These are phyloP conservation scores for Metschnikowia anglica DNA, from an alignment of 805 yeast species.

Conservation along the genomic window DNA sequence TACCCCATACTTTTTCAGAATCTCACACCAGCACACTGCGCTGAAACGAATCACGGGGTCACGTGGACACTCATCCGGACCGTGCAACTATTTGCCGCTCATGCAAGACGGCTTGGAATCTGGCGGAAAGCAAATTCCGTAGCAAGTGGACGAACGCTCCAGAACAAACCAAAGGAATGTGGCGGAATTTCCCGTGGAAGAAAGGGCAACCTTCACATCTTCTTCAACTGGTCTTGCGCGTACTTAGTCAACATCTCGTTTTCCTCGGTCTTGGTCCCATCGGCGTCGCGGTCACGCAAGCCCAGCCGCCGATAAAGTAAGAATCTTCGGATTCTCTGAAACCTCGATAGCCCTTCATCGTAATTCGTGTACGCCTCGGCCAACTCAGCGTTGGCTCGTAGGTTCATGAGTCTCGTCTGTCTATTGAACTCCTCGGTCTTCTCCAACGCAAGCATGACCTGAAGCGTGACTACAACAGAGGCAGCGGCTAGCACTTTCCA, in stretches of 20 bases:
- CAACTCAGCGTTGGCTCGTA: conserved; percentile 32
- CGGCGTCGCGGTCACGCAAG: conserved; percentile 21
- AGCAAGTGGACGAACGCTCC: too few species aligned
- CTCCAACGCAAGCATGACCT: conserved; percentile 41
- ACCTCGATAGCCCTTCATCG: conserved; percentile 28
- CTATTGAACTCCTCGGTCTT: conserved; percentile 34
- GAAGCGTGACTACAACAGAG: conserved; percentile 39
- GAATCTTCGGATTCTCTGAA: conserved; percentile 36
- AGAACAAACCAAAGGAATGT: neutral
- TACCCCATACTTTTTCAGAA: too few species aligned
- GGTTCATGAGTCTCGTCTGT: conserved; percentile 24
- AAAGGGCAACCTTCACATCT: conserved; percentile 18
- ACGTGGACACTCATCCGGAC: too few species aligned
- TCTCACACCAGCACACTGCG: too few species aligned
- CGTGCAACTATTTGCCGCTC: too few species aligned
- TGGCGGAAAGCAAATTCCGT: too few species aligned
- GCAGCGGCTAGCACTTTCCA: conserved; percentile 40
- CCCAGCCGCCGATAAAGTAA: conserved; percentile 33
- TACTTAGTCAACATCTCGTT: conserved; percentile 32
- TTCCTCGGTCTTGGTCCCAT: conserved; percentile 25
- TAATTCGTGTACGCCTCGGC: conserved; percentile 27
- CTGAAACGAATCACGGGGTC: too few species aligned
- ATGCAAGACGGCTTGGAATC: too few species aligned
- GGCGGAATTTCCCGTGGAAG: neutral
- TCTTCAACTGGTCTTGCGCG: conserved; percentile 26